Conservation (phyloP, 2,329 filamentous ascomycete species). For the Scedosporium boydii region DNA sequence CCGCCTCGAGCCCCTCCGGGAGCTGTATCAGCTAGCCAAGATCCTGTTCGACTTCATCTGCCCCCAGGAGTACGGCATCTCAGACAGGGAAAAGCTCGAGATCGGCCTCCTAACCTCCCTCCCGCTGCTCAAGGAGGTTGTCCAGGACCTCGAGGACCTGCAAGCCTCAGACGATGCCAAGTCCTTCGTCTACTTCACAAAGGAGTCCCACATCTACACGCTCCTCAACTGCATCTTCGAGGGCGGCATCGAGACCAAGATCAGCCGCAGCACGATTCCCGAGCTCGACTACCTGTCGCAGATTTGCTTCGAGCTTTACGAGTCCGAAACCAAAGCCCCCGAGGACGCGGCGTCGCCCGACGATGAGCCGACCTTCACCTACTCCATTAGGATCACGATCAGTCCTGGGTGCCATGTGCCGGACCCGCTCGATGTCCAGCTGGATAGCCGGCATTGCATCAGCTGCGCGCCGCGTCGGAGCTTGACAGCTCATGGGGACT, state of each 20-base stretch:
- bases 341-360: conserved; percentile 17
- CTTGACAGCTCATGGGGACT: conserved; percentile 83
- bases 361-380: conserved; percentile 70
- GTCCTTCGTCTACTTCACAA: conserved; percentile 98
- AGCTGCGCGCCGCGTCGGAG: conserved; percentile 85
- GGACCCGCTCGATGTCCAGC: conserved; percentile 89
- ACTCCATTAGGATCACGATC: conserved; percentile 93
- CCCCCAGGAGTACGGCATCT: conserved; percentile 95
- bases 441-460: conserved; percentile 94
- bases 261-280: conserved; percentile 86
- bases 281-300: conserved; percentile 96
- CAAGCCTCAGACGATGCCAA: conserved; percentile 91
- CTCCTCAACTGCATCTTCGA: conserved; percentile 96
- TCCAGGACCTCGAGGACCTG: conserved; percentile 92
- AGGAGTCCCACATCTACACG: conserved; percentile 98
- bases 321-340: conserved; percentile 65
- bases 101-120: conserved; percentile 92
- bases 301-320: conserved; percentile 96
- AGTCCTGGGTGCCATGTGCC: conserved; percentile 94
- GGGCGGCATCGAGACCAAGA: conserved; percentile 94
- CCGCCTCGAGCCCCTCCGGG: conserved; percentile 77
- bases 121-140: conserved; percentile 90
- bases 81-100: conserved; percentile 92
- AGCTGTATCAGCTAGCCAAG: conserved; percentile 89
- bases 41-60: conserved; percentile 97